Conservation (phyloP, 352 stramenopile genomes). For the Plasmopara viticola region DNA sequence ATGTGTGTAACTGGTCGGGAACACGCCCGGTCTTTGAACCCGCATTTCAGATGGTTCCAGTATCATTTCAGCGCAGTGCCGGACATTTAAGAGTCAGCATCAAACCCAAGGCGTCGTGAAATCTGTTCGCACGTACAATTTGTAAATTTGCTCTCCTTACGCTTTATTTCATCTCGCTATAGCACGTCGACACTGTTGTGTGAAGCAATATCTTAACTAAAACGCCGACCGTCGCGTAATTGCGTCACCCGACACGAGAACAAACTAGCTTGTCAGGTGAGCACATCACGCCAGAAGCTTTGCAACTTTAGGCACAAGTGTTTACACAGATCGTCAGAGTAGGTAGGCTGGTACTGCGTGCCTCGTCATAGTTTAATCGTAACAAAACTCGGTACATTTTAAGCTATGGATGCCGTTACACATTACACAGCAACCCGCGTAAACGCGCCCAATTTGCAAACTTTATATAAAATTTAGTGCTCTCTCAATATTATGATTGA, state of each 20-base stretch:
- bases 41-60: conserved; percentile 21
- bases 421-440: too few species aligned
- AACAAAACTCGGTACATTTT: too few species aligned
- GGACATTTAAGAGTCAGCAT: conserved; percentile 10
- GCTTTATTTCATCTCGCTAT: too few species aligned
- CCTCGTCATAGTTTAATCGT: too few species aligned
- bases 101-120: conserved; percentile 5
- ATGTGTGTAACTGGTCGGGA: neutral
- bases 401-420: too few species aligned
- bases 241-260: neutral
- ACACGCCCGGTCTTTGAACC: conserved; percentile 6
- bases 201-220: too few species aligned
- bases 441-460: too few species aligned
- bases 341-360: too few species aligned
- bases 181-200: too few species aligned
- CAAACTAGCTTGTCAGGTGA: neutral
- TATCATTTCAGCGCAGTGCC: conserved; percentile 22
- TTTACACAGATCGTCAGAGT: neutral
- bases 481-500: too few species aligned
- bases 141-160: too few species aligned
- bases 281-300: neutral
- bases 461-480: too few species aligned
- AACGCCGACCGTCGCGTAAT: neutral
- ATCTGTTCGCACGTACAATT: conserved; percentile 2
- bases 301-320: neutral